Conservation (phyloP, 192 early-diverging fungal genomes). For the Podila minutissima region DNA sequence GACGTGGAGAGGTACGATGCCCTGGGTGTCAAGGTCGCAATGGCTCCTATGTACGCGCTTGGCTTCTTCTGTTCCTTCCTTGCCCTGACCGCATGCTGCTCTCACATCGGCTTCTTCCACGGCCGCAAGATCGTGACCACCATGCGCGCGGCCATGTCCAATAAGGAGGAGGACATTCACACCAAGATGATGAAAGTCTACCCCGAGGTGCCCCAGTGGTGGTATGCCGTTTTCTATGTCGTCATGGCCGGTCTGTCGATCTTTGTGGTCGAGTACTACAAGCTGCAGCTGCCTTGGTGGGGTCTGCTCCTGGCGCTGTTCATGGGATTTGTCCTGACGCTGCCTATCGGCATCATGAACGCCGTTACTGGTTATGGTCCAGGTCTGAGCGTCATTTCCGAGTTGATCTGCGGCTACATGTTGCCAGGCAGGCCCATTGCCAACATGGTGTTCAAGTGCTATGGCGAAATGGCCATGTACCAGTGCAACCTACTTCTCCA, state of each 20-base stretch:
- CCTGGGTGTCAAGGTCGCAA: conserved; percentile 38
- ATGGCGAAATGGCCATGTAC: conserved; percentile 61
- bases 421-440: conserved; percentile 59
- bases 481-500: conserved; percentile 78
- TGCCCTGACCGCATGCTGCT: conserved; percentile 57
- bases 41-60: conserved; percentile 47
- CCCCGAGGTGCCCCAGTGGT: conserved; percentile 54
- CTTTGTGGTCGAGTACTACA: conserved; percentile 15
- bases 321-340: conserved; percentile 39
- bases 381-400: conserved; percentile 61
- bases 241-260: conserved; percentile 43
- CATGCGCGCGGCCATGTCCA: conserved; percentile 8
- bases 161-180: conserved; percentile 54
- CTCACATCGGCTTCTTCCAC: conserved; percentile 66
- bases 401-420: conserved; percentile 63
- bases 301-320: conserved; percentile 47
- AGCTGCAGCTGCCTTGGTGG: conserved; percentile 56
- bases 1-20: conserved; percentile 46
- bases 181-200: conserved; percentile 49
- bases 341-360: conserved; percentile 65
- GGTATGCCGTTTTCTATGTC: conserved; percentile 54
- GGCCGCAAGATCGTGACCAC: conserved; percentile 59
- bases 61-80: conserved; percentile 58
- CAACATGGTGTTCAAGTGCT: conserved; percentile 64
- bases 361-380: conserved; percentile 58